Evolutionary conservation across 169 alveolate genomes (phyloP), one percentile per base, ranked within the genome.

Genomic region (Eimeria sp.): DNA sequence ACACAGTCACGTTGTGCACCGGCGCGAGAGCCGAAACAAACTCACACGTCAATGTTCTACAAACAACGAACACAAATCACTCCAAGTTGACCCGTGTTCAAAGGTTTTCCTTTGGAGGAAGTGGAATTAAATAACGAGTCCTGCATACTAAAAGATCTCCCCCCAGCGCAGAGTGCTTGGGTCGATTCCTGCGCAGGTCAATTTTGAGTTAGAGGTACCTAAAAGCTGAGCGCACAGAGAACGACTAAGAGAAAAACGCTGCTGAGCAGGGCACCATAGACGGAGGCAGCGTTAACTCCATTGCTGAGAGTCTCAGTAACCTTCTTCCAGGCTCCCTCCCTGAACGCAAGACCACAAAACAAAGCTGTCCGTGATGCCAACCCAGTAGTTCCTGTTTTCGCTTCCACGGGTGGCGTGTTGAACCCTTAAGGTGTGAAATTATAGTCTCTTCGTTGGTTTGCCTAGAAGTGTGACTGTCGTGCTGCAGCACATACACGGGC

Each of bases 311-410:
- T 16, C 76, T 2, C 49, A 37, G 76, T 16, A 58, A 83, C 77
- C 60, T 83, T 83, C 10, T 6, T 10, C 90, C 90, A 83, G 76
- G 90, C 58, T 20, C 11, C 74, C 40, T 83, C 76, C 40, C 90
- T 83, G 77, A 83, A 83, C 6, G 25, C 54, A 83, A 8, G n/a
- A 43, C 33, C 43, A 10, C 37, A 20, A 0, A 14, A 62, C 20
- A n/a, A 58, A 37, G 40, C 27, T 20, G 83, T 6, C 56, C 33
- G 4, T 18, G 14, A 16, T 37, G 58, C 11, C 33, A 37, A 74
- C 33, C 27, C 56, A 74, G 18, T 14, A 20, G 18, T 37, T 40
- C 58, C 56, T 0, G 30, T 18, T 74, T 16, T 8, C 37, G 8
- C 83, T 4, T 33, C 54, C 20, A 14, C 16, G 0, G 54, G 54